Evolutionary conservation across 2,329 filamentous ascomycete genomes (phyloP).

Genomic region (Trematosphaeria pertusa): DNA sequence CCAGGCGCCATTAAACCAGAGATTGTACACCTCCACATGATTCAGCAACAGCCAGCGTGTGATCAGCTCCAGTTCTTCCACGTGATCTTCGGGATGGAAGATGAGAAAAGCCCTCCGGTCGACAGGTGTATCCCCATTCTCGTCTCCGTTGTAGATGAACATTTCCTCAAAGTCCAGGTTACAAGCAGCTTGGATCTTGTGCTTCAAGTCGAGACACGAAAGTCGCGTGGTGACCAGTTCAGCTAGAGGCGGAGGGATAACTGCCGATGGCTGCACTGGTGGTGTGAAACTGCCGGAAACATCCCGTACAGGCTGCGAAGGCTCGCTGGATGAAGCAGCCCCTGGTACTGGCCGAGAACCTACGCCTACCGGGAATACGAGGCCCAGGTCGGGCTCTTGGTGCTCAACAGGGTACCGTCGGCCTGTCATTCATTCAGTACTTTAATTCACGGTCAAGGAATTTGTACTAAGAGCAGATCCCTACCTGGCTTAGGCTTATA

Average conservation of each 20-base stretch:
- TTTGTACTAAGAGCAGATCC: no score
- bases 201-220: conserved; percentile 20
- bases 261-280: neutral
- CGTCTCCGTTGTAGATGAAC: conserved; percentile 25
- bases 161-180: conserved; percentile 31
- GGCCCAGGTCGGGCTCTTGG: no score
- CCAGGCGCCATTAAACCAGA: conserved; percentile 36
- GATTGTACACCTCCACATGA: conserved; percentile 34
- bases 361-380: no score
- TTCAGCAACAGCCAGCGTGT: conserved; percentile 41
- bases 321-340: no score
- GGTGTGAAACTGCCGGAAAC: neutral
- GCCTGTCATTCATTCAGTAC: no score
- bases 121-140: conserved; percentile 12
- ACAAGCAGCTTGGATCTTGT: conserved; percentile 21
- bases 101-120: conserved; percentile 36
- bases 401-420: no score
- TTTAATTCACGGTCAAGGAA: no score
- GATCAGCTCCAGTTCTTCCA: conserved; percentile 37
- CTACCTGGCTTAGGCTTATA: neutral
- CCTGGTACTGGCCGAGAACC: no score
- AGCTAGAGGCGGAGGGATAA: no score
- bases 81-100: conserved; percentile 35
- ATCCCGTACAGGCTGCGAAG: no score
- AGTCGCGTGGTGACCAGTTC: neutral